Conservation (phyloP, 345 rosid genomes). For the Linum usitatissimum region DNA sequence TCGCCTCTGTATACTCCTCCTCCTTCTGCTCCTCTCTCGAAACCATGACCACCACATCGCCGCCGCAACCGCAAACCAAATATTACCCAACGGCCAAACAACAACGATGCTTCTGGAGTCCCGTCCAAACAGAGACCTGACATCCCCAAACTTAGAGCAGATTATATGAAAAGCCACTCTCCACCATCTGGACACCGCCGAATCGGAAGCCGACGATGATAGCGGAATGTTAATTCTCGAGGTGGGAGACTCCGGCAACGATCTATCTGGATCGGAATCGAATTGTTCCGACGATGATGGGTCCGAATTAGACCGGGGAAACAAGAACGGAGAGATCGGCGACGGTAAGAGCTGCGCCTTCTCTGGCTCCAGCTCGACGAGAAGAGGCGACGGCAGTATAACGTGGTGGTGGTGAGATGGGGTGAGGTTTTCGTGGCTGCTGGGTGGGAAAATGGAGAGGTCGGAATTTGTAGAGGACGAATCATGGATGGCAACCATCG, state of each 20-base stretch:
- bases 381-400: neutral
- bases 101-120: constrained; percentile 3
- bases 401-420: constrained; percentile 8
- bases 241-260: neutral
- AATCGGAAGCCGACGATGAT: neutral
- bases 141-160: constrained; percentile 19
- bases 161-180: constrained; percentile 18
- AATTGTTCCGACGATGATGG: neutral
- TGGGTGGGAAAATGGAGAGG: constrained; percentile 37
- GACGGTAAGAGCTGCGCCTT: constrained; percentile 1
- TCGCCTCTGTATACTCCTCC: constrained; percentile 15
- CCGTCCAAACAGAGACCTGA: constrained; percentile 9
- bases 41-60: constrained; percentile 38
- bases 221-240: neutral
- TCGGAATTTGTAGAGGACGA: constrained; percentile 18
- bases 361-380: constrained; percentile 1
- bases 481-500: constrained; percentile 37
- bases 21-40: constrained; percentile 11
- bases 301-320: constrained; percentile 4
- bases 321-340: neutral
- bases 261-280: neutral
- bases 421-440: constrained; percentile 41
- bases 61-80: constrained; percentile 16
- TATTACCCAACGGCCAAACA: constrained; percentile 16
- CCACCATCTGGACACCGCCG: constrained; percentile 17